Evolutionary conservation across 106 monocot genomes (phyloP).

Genomic region (Cymbidium sinense): DNA sequence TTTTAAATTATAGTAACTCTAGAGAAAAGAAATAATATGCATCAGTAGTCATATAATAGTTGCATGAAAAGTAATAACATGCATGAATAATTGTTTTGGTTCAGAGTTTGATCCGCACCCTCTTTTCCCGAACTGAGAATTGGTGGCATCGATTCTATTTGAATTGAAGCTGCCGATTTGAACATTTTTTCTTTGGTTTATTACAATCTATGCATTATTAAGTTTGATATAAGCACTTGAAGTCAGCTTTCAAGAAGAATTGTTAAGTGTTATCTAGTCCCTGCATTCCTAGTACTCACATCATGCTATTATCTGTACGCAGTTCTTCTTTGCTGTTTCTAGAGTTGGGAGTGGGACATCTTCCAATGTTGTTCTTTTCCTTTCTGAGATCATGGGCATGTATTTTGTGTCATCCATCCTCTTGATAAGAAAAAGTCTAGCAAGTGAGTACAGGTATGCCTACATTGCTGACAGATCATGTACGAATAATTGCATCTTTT

Average conservation of each 20-base stretch:
- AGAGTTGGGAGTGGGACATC: slow-evolving; percentile 93
- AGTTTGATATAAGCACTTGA: not conserved
- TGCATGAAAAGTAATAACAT: too few species aligned
- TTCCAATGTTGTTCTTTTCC: slow-evolving; percentile 92
- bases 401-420: slow-evolving; percentile 96
- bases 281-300: not conserved
- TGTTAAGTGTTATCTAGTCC: not conserved
- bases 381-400: slow-evolving; percentile 99
- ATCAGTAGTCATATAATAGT: too few species aligned
- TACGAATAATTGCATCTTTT: not conserved
- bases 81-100: too few species aligned
- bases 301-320: slow-evolving; percentile 23
- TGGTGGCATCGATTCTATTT: not conserved
- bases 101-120: too few species aligned
- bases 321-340: slow-evolving; percentile 99
- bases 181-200: not conserved
- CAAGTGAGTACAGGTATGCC: slow-evolving; percentile 87
- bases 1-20: too few species aligned
- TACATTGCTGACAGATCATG: not conserved
- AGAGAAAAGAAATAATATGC: too few species aligned
- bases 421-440: slow-evolving; percentile 91
- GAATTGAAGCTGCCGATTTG: too few species aligned
- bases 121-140: too few species aligned
- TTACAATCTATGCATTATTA: not conserved
- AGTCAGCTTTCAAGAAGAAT: not conserved